phyloP scores from a whole-genome alignment of 2,329 filamentous ascomycete species.

The Colletotrichum scovillei region DNA sequence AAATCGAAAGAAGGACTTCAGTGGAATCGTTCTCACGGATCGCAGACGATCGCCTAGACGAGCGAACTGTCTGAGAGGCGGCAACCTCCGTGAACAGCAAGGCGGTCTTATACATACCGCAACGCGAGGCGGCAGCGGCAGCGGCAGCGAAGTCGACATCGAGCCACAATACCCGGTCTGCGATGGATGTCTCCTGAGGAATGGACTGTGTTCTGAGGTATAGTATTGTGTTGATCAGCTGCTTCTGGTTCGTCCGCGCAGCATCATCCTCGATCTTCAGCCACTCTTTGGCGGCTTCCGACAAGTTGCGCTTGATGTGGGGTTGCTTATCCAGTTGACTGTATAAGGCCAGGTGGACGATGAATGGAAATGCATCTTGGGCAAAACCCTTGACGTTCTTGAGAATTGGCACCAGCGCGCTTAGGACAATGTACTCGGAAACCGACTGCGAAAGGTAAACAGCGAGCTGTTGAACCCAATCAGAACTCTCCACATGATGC shows the following conservation, averaged over 20 bases:
- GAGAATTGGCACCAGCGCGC: constrained; percentile 75
- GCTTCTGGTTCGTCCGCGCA: constrained; percentile 65
- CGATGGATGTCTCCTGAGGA: constrained; percentile 80
- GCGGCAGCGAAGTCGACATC: constrained; percentile 81
- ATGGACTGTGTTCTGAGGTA: constrained; percentile 87
- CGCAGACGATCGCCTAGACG: constrained; percentile 75
- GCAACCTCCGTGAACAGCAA: constrained; percentile 84
- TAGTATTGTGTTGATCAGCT: constrained; percentile 82
- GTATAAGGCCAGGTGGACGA: constrained; percentile 84
- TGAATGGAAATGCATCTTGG: constrained; percentile 80
- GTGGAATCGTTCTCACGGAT: constrained; percentile 66
- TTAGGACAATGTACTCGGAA: constrained; percentile 74
- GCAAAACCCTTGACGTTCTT: constrained; percentile 76
- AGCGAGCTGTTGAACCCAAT: constrained; percentile 73
- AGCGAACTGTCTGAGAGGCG: constrained; percentile 64
- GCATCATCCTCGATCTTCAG: constrained; percentile 60
- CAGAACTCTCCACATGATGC: constrained; percentile 54
- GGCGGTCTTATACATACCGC: constrained; percentile 88
- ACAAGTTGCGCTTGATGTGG: constrained; percentile 70
- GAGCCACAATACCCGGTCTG: constrained; percentile 85
- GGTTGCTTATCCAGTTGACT: constrained; percentile 73
- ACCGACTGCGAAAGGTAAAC: constrained; percentile 70
- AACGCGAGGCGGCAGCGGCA: constrained; percentile 77
- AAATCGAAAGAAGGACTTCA: constrained; percentile 82
- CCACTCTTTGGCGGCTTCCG: constrained; percentile 72